Conservation (phyloP, 768 basidiomycete genomes). For the Amanita exitialis region DNA sequence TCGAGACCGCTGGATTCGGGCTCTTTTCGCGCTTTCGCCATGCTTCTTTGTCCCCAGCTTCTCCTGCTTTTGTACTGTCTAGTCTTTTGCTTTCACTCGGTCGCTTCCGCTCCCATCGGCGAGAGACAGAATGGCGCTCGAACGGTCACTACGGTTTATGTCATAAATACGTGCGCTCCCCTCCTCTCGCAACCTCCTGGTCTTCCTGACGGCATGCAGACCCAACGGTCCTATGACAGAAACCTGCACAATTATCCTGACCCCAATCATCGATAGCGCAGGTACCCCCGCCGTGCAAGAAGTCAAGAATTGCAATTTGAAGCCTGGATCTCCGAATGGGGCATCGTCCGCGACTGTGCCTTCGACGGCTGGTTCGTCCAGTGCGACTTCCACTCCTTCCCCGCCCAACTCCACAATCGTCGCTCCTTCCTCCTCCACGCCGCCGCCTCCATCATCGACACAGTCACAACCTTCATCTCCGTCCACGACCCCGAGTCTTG, state of each 20-base stretch:
- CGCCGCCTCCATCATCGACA: slow-evolving; percentile 6
- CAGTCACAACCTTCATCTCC: neutral
- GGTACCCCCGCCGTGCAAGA: slow-evolving; percentile 43
- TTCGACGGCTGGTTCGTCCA: slow-evolving; percentile 3
- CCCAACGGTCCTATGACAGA: slow-evolving; percentile 39
- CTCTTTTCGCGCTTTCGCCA: slow-evolving; percentile 26
- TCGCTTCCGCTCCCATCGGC: slow-evolving; percentile 26
- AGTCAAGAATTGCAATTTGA: slow-evolving; percentile 40
- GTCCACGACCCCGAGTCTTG: neutral
- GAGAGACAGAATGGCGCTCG: slow-evolving; percentile 21
- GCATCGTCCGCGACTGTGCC: slow-evolving; percentile 5
- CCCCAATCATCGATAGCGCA: slow-evolving; percentile 37
- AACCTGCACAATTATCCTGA: slow-evolving; percentile 51
- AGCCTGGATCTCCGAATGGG: slow-evolving; percentile 15
- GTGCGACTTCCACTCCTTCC: neutral
- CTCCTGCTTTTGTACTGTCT: slow-evolving; percentile 30
- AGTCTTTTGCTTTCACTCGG: slow-evolving; percentile 21
- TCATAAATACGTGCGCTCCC: slow-evolving; percentile 35
- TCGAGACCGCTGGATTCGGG: slow-evolving; percentile 41
- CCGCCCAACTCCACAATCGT: neutral
- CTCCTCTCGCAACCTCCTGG: neutral
- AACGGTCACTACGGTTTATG: slow-evolving; percentile 32
- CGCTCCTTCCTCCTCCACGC: slow-evolving; percentile 5
- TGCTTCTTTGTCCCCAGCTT: slow-evolving; percentile 28
- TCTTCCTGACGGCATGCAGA: slow-evolving; percentile 20